Conservation (phyloP, 2,329 filamentous ascomycete genomes). For the Colletotrichum siamense region DNA sequence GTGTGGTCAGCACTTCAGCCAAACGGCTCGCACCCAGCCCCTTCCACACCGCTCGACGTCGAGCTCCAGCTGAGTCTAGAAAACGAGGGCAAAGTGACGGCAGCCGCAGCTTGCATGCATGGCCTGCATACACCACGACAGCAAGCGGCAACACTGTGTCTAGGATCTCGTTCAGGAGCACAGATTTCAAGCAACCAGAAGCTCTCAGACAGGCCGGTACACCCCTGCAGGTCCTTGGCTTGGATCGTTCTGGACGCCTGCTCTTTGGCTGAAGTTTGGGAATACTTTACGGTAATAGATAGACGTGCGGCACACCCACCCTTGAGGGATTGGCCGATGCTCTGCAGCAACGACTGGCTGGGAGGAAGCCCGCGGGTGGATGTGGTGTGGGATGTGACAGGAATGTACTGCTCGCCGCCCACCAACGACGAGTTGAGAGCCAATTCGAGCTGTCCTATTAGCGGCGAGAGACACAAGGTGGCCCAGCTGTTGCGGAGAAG, state of each 20-base stretch:
- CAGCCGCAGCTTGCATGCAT: constrained; percentile 18
- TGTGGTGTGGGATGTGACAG: not conserved
- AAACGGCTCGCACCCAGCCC: constrained; percentile 21
- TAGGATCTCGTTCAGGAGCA: not conserved
- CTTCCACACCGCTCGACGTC: constrained; percentile 18
- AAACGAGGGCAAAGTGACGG: constrained; percentile 14
- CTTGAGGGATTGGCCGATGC: not conserved
- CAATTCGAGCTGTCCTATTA: not conserved
- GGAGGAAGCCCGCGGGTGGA: not conserved
- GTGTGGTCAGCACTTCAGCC: constrained; percentile 16
- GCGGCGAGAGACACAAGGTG: not conserved
- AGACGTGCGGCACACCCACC: not conserved
- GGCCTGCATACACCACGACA: not conserved
- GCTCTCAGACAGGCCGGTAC: not conserved
- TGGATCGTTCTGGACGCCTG: not conserved
- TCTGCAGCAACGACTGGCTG: constrained; percentile 6
- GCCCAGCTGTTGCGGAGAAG: not conserved
- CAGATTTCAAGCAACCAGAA: constrained; percentile 2
- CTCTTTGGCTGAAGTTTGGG: constrained; percentile 5
- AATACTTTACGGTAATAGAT: not conserved
- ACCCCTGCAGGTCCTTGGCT: constrained; percentile 9
- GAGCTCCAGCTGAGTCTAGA: constrained; percentile 10
- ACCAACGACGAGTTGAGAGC: not conserved
- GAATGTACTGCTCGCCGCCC: not conserved
- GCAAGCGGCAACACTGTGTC: not conserved